Base-by-base conservation (phyloP, 2,329 filamentous ascomycete genomes). In the Microsporum audouinii region DNA sequence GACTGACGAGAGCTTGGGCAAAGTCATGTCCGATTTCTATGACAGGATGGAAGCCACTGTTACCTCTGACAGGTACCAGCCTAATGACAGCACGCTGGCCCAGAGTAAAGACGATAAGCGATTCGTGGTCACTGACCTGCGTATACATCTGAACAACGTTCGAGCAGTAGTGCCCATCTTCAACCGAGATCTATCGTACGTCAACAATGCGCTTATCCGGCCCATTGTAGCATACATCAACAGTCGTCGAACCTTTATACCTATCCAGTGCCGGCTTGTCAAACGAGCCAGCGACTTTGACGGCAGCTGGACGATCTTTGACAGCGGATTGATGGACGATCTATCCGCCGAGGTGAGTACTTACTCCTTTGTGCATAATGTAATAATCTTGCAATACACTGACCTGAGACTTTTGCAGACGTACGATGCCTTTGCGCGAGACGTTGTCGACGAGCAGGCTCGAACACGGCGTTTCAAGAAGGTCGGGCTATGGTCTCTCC, bases 151-250 rank as follows among this genome's bases (percentile, higher is more conserved):
- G 64, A 97, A 96, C 76, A 90, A 96, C 66, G 91, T 96, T 51
- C 89, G 91, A 67, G 94, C 94, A 33, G 87, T 88, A 2, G 91
- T 99, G 1, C 94, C 94, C 0, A 82, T 97, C 58, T 97, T 99
- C 76, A 95, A 88, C 1, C 87, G 84, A 14, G 88, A 96, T 70
- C 83, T 97, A 57, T 95, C 90, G 0, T 99, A 97, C 72, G 88
- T 96, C 69, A 97, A 96, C 75, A 95, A 95, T 72, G 91, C 94
- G 1, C 84, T 97, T 3, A 89, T 97, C 39, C 85, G 94, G 3
- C 94, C 94, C 14, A 99, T 99, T 63, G 91, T 99, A 45, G 94
- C 94, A 5, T 99, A 97, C 73, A 97, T 99, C 75, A 99, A 99
- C 75, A 89, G 90, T 47, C 89, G 91, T 72, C 87, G 87, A 70